A percentile compares a stretch with the other conserved stretches of the same genome.
These are phyloP conservation scores for Saksenaea vasiformis DNA, from an alignment of 371 early-diverging fungal species.

Conservation along the genomic window DNA sequence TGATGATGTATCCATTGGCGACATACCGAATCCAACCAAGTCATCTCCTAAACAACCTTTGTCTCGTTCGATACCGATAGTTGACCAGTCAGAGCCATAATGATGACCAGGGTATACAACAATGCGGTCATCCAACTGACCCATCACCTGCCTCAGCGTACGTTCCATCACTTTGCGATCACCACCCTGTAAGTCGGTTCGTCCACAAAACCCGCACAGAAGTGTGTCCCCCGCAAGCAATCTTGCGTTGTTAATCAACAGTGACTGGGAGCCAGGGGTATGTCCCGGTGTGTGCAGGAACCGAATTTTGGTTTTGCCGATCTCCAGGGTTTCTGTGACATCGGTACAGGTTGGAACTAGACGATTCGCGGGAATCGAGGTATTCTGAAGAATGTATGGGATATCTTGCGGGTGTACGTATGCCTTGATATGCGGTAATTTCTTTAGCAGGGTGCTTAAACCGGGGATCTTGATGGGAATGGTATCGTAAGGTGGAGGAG, in stretches of 20 bases:
- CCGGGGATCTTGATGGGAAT: slow-evolving; percentile 82
- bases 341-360: slow-evolving; percentile 59
- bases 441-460: slow-evolving; percentile 67
- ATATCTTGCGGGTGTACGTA: slow-evolving; percentile 80
- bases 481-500: slow-evolving; percentile 82
- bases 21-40: slow-evolving; percentile 47
- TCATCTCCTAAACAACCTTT: slow-evolving; percentile 56
- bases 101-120: slow-evolving; percentile 87
- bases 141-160: slow-evolving; percentile 64
- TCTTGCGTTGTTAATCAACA: slow-evolving; percentile 74
- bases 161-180: slow-evolving; percentile 62
- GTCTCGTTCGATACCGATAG: slow-evolving; percentile 64
- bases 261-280: slow-evolving; percentile 83
- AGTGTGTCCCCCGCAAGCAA: slow-evolving; percentile 88
- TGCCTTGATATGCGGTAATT: slow-evolving; percentile 67
- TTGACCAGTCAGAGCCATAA: slow-evolving; percentile 82
- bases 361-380: slow-evolving; percentile 61
- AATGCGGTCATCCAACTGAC: slow-evolving; percentile 61
- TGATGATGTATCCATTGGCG: background rate
- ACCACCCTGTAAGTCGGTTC: slow-evolving; percentile 82
- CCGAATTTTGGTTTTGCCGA: slow-evolving; percentile 58
- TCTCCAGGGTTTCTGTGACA: slow-evolving; percentile 56
- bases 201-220: slow-evolving; percentile 76
- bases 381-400: slow-evolving; percentile 69
- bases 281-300: slow-evolving; percentile 92